Percentiles rank a stretch among this genome's conserved stretches.
Conservation (phyloP, 1,139 yeast species). For the Diutina pseudorugosa region DNA sequence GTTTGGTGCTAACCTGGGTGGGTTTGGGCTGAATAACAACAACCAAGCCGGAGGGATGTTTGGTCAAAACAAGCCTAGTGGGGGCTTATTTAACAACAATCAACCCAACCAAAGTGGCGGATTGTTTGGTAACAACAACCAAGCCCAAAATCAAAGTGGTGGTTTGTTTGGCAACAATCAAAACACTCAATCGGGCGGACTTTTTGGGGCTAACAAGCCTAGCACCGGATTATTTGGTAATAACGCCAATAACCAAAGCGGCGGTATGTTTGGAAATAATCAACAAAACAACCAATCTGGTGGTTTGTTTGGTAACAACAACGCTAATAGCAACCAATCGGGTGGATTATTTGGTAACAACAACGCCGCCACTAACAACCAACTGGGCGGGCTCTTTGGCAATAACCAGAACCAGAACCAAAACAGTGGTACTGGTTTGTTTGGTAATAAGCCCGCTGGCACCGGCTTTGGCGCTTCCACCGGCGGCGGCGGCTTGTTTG, state of each 20-base stretch:
- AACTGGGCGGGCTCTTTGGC: slow-evolving; percentile 4
- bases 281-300: slow-evolving; percentile 8
- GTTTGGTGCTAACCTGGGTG: neutral
- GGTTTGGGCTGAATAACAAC: neutral
- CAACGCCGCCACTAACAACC: slow-evolving; percentile 7
- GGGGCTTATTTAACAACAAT: neutral
- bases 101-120: neutral
- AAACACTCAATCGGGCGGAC: neutral
- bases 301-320: slow-evolving; percentile 1
- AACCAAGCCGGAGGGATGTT: neutral
- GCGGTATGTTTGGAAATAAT: neutral
- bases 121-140: neutral
- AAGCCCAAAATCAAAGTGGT: neutral
- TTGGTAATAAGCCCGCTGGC: neutral
- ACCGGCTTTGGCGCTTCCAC: neutral
- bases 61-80: neutral
- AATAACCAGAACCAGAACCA: neutral
- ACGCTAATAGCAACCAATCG: slow-evolving; percentile 4
- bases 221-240: neutral
- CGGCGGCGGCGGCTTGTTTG: slow-evolving; percentile 3
- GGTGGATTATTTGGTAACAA: slow-evolving; percentile 2
- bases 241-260: neutral
- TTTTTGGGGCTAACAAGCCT: neutral
- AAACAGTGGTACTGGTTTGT: neutral
- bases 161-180: slow-evolving; percentile 1